Percentiles rank a stretch among this genome's conserved stretches.
phyloP scores from a whole-genome alignment of 768 basidiomycete genomes.

The Goffeauzyma gilvescens region DNA sequence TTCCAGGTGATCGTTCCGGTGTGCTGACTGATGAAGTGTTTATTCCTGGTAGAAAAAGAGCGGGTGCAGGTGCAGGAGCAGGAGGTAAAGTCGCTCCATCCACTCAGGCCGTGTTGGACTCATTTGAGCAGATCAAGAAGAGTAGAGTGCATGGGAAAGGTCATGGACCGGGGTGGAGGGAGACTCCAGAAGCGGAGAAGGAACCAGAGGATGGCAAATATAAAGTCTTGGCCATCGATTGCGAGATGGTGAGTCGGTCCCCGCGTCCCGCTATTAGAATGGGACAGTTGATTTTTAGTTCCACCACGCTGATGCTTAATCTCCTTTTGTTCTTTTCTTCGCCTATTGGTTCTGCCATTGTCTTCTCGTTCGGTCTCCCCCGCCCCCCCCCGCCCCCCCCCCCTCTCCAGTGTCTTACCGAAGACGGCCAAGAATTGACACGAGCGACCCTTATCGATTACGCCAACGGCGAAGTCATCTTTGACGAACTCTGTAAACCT shows the following conservation, averaged over 20 bases:
- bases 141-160: slow-evolving; percentile 1
- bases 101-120: no score
- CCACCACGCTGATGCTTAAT: no score
- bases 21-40: slow-evolving; percentile 39
- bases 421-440: slow-evolving; percentile 74
- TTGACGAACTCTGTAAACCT: slow-evolving; percentile 79
- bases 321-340: slow-evolving; percentile 4
- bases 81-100: no score
- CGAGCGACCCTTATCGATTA: slow-evolving; percentile 70
- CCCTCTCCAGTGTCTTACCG: slow-evolving; percentile 53
- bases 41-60: no score
- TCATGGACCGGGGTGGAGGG: slow-evolving; percentile 47
- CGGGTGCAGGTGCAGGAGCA: no score
- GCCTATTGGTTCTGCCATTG: slow-evolving; percentile 15
- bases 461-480: slow-evolving; percentile 49
- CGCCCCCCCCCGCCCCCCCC: not conserved
- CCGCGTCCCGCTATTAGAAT: no score
- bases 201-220: slow-evolving; percentile 15
- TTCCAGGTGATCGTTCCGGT: no score
- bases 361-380: not conserved
- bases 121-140: no score
- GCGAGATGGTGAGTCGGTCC: slow-evolving; percentile 77
- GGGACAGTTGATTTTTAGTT: no score
- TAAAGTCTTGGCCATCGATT: slow-evolving; percentile 67
- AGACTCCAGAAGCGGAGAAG: slow-evolving; percentile 44